phyloP scores from a whole-genome alignment of 768 basidiomycete genomes.

The Pisolithus tinctorius region DNA sequence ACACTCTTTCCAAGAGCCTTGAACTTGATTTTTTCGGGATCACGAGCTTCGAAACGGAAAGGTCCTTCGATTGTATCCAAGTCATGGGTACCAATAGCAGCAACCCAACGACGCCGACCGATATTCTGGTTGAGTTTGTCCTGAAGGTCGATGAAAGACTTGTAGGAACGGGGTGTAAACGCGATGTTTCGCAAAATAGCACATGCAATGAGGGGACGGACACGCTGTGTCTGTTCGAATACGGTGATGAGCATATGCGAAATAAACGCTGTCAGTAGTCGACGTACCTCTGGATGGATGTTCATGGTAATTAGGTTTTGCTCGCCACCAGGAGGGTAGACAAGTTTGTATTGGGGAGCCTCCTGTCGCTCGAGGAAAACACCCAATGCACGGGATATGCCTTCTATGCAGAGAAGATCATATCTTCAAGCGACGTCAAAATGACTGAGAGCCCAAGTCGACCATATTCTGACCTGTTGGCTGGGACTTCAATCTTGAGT shows the following conservation, averaged over 20 bases:
- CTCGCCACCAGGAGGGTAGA: conserved; percentile 66
- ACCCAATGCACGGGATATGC: conserved; percentile 79
- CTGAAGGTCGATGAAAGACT: conserved; percentile 98
- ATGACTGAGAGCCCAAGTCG: conserved; percentile 2
- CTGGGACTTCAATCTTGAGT: conserved; percentile 98
- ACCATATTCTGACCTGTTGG: conserved; percentile 66
- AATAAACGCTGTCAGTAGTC: background rate
- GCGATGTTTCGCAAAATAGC: conserved; percentile 86
- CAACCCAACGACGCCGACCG: conserved; percentile 82
- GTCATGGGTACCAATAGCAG: conserved; percentile 97
- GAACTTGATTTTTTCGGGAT: conserved; percentile 89
- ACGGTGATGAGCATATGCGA: background rate
- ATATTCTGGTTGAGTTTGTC: conserved; percentile 98
- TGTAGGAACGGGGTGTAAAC: conserved; percentile 85
- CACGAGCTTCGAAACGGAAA: conserved; percentile 78
- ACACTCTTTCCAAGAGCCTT: conserved; percentile 75
- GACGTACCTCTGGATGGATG: conserved; percentile 64
- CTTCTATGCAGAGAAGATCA: conserved; percentile 95
- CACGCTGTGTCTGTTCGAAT: conserved; percentile 54
- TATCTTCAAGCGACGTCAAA: conserved; percentile 51
- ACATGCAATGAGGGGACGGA: conserved; percentile 88
- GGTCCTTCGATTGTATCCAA: conserved; percentile 82
- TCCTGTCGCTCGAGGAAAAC: conserved; percentile 70
- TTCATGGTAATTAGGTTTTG: conserved; percentile 57
- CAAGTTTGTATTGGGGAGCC: conserved; percentile 67